Percentiles rank a stretch among this genome's conserved stretches.
These are phyloP conservation scores for Solanum hybrid DNA, from an alignment of 305 asterid species.

Conservation along the genomic window DNA sequence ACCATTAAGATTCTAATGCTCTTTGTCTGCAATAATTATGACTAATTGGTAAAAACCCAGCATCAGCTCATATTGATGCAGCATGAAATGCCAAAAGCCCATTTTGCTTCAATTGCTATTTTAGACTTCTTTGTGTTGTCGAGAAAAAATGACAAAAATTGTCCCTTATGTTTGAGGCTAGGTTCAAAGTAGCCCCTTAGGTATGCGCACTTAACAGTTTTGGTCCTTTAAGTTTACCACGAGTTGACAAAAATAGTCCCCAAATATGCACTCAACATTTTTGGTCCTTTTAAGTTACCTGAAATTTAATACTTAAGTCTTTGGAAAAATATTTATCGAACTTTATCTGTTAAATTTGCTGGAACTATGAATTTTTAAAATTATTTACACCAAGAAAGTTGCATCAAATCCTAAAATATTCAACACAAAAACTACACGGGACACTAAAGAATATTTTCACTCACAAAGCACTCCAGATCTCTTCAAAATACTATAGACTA, in stretches of 20 bases:
- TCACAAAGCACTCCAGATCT: conserved; percentile 3
- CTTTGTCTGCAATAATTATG: background rate
- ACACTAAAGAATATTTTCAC: background rate
- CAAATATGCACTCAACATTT: background rate
- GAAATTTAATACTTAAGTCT: background rate
- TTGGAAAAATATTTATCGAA: background rate
- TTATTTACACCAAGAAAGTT: background rate
- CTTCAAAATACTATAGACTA: background rate
- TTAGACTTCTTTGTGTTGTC: background rate
- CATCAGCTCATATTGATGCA: background rate
- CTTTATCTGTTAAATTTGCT: background rate
- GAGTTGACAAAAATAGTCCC: background rate
- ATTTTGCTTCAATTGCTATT: background rate
- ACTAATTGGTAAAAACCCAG: background rate
- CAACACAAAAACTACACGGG: background rate
- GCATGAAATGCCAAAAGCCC: background rate
- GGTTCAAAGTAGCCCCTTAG: background rate
- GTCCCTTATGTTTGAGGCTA: background rate
- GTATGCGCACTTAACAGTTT: background rate
- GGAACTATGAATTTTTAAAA: background rate
- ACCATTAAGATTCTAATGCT: background rate
- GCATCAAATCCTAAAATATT: background rate
- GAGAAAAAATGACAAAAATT: background rate
- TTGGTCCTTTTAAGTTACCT: background rate
- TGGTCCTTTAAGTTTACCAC: background rate